Base-by-base conservation (phyloP, 768 basidiomycete species). In the Rhodotorula graminis region DNA sequence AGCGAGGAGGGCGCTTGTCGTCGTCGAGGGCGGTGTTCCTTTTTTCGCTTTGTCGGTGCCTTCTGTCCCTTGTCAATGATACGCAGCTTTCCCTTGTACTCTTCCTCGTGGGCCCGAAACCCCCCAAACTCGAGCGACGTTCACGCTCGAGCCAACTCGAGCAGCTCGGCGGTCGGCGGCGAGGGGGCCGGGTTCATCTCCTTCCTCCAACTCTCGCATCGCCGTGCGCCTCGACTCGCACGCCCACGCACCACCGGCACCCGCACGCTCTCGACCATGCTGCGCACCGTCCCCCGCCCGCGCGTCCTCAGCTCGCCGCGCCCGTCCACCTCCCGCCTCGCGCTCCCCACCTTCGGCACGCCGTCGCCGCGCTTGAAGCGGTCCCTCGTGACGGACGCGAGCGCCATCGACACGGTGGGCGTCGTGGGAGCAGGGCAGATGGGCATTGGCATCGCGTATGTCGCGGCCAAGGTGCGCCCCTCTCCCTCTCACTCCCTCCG, bases 391-490 rank as follows among this genome's bases (percentile, higher is more conserved):
- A 47, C 16, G n/a, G 59, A 50, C 47, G 55, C 57, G n/a, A 18
- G 37, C 16, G 44, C 46, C n/a, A 23, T 40, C 23, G 61, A 47
- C 25, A 55, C 16, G 29, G 50, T 21, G 10, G 29, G 14, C 9
- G 47, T 49, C 10, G 9, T 59, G 33, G 37, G 81, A 80, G 59
- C 66, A 44, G 66, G 66, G 40, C 83, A 84, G 74, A 84, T 84
- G 83, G 94, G 94, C 74, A 87, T 90, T 0, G 95, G 94, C 3
- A 97, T 98, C 60, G 91, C 93, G 73, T 86, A 90, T 64, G 92
- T 95, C 55, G 85, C 78, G 6, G 73, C 77, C 5, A 74, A 71
- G 62, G 77, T 78, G 52, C n/a, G 69, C 49, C n/a, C 6, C 16
- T 7, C 10, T 21, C 1, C 19, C 37, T 19, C 40, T 12, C 50